Percentiles rank a stretch among this genome's conserved stretches.
phyloP scores from a whole-genome alignment of 345 rosid species.

The Corchorus capsularis region DNA sequence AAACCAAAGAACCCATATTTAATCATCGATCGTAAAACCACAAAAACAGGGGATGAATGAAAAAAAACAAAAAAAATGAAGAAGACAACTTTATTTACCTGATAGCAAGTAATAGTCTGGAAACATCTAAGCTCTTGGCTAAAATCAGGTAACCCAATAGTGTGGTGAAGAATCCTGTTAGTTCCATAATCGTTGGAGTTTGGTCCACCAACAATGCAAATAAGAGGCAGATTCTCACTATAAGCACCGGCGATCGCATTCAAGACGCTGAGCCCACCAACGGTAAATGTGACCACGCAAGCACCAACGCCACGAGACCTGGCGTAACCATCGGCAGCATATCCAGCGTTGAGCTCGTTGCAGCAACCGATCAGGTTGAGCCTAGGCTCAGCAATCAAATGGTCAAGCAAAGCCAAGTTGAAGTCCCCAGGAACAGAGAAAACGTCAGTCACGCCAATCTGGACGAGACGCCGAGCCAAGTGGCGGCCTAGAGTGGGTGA shows the following conservation, averaged over 20 bases:
- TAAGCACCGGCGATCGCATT: conserved; percentile 85
- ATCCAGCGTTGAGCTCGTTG: conserved; percentile 85
- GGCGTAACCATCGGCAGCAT: conserved; percentile 82
- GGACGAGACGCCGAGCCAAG: conserved; percentile 69
- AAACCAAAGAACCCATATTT: neutral
- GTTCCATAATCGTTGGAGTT: conserved; percentile 87
- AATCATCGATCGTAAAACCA: neutral
- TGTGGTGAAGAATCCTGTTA: conserved; percentile 75
- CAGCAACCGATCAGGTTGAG: conserved; percentile 72
- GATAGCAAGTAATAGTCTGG: conserved; percentile 71
- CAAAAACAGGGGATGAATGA: neutral
- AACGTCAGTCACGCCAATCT: conserved; percentile 50
- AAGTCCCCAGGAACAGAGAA: conserved; percentile 83
- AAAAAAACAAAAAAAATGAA: too few relatives aligned
- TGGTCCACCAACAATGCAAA: conserved; percentile 86
- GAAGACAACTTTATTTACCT: conserved; percentile 35
- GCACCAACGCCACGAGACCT: conserved; percentile 79
- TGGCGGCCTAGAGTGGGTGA: conserved; percentile 66
- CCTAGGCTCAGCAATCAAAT: conserved; percentile 70
- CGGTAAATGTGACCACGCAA: conserved; percentile 78
- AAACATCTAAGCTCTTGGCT: conserved; percentile 74
- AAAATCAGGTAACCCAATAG: conserved; percentile 76
- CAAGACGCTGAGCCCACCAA: conserved; percentile 78
- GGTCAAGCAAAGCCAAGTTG: conserved; percentile 77
- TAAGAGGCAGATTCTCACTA: conserved; percentile 75